phyloP scores from a whole-genome alignment of 2,329 filamentous ascomycete species.

The Pseudocercospora vitis region DNA sequence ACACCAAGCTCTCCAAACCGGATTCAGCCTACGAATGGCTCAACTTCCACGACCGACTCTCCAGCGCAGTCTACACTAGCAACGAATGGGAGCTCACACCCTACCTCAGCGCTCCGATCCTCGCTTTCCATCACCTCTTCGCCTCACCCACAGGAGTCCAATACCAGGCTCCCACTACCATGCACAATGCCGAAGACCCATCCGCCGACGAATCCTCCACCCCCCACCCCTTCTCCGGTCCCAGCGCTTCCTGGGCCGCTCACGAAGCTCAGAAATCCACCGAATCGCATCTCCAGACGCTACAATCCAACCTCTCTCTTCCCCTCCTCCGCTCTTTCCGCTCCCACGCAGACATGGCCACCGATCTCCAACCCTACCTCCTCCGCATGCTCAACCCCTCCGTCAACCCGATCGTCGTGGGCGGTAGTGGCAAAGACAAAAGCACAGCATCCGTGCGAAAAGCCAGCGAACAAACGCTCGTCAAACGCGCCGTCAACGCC shows the following conservation, averaged over 20 bases:
- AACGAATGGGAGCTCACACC: slow-evolving; percentile 91
- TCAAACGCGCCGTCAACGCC: slow-evolving; percentile 74
- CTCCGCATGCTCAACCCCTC: slow-evolving; percentile 82
- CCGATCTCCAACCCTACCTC: slow-evolving; percentile 81
- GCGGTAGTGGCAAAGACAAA: slow-evolving; percentile 45
- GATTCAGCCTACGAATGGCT: slow-evolving; percentile 90
- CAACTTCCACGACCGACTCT: slow-evolving; percentile 84
- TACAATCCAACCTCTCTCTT: slow-evolving; percentile 72
- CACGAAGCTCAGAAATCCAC: slow-evolving; percentile 79
- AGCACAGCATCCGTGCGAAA: slow-evolving; percentile 75
- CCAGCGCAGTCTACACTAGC: slow-evolving; percentile 72
- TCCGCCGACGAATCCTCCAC: slow-evolving; percentile 27
- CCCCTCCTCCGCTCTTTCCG: slow-evolving; percentile 75
- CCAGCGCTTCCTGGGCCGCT: slow-evolving; percentile 77
- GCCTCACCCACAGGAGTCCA: slow-evolving; percentile 64
- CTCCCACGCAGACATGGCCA: slow-evolving; percentile 72
- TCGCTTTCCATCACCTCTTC: slow-evolving; percentile 91
- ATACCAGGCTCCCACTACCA: slow-evolving; percentile 40
- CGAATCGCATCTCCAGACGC: slow-evolving; percentile 67
- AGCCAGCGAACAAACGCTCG: slow-evolving; percentile 78
- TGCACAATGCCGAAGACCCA: slow-evolving; percentile 42
- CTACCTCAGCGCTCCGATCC: slow-evolving; percentile 81
- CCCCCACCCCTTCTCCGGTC: slow-evolving; percentile 72
- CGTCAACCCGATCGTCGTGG: slow-evolving; percentile 85
- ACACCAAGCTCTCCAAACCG: slow-evolving; percentile 85